Conservation (phyloP, 2,329 filamentous ascomycete genomes). For the Phoma sp. region DNA sequence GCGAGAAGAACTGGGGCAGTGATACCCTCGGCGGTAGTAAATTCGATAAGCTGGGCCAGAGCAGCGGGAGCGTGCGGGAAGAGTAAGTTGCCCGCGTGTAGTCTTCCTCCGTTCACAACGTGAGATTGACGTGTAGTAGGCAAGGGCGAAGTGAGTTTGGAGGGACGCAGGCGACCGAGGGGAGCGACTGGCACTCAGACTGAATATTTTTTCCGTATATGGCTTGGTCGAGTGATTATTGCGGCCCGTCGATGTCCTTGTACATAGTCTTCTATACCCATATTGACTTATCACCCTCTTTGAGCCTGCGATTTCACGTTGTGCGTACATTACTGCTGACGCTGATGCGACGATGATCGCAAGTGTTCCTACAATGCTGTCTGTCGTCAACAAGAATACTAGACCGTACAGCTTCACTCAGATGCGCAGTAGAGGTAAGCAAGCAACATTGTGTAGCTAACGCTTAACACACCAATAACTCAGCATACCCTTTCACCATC, state of each 20-base stretch:
- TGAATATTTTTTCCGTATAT: not conserved
- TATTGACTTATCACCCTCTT: no score
- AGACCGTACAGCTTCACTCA: no score
- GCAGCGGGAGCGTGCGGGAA: slow-evolving; percentile 36
- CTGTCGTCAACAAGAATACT: no score
- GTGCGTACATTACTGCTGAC: no score
- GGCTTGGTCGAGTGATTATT: no score
- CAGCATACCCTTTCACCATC: no score
- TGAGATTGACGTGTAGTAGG: not conserved
- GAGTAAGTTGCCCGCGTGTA: slow-evolving; percentile 7
- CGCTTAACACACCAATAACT: no score
- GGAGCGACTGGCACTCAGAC: slow-evolving; percentile 30
- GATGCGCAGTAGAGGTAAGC: no score
- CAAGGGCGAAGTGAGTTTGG: slow-evolving; percentile 29
- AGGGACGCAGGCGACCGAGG: slow-evolving; percentile 24
- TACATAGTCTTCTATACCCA: not conserved
- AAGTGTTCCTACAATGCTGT: no score
- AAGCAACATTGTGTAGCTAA: no score
- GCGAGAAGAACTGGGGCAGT: slow-evolving; percentile 36
- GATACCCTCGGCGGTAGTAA: slow-evolving; percentile 41
- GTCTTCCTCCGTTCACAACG: not conserved
- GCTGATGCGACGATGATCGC: no score
- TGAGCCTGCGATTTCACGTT: no score
- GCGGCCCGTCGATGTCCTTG: not conserved
- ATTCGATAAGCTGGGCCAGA: slow-evolving; percentile 29